Conservation (phyloP, 2,329 filamentous ascomycete genomes). For the Colletotrichum cordylinicola region DNA sequence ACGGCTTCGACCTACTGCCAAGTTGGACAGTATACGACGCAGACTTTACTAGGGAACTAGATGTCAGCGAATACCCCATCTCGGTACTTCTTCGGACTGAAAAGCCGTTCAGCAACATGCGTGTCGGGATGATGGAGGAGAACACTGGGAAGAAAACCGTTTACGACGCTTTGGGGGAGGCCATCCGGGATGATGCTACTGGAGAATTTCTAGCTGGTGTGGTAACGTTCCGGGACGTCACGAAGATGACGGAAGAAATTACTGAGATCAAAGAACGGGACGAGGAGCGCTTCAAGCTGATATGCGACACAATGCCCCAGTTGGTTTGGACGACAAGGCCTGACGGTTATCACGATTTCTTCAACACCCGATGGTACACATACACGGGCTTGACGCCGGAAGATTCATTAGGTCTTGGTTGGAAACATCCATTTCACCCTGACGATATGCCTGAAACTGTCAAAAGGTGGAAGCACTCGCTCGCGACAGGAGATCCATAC, state of each 20-base stretch:
- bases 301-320: constrained; percentile 76
- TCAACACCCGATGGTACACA: constrained; percentile 79
- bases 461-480: constrained; percentile 64
- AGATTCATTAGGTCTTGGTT: constrained; percentile 66
- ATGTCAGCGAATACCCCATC: constrained; percentile 70
- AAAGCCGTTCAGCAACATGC: constrained; percentile 61
- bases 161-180: constrained; percentile 72
- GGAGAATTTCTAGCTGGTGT: constrained; percentile 78
- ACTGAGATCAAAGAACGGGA: constrained; percentile 73
- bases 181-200: constrained; percentile 68
- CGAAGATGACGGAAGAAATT: constrained; percentile 72
- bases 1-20: constrained; percentile 62
- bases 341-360: constrained; percentile 74
- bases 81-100: constrained; percentile 67
- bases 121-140: constrained; percentile 68
- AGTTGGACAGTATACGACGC: constrained; percentile 69
- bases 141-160: constrained; percentile 55
- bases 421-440: constrained; percentile 70
- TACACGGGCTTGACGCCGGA: constrained; percentile 74
- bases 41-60: constrained; percentile 66
- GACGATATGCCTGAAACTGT: constrained; percentile 68
- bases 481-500: constrained; percentile 73
- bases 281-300: constrained; percentile 75
- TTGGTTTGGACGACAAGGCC: constrained; percentile 77
- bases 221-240: constrained; percentile 75